Conservation (phyloP, 805 yeast species). For the Metschnikowia peoriensis region DNA sequence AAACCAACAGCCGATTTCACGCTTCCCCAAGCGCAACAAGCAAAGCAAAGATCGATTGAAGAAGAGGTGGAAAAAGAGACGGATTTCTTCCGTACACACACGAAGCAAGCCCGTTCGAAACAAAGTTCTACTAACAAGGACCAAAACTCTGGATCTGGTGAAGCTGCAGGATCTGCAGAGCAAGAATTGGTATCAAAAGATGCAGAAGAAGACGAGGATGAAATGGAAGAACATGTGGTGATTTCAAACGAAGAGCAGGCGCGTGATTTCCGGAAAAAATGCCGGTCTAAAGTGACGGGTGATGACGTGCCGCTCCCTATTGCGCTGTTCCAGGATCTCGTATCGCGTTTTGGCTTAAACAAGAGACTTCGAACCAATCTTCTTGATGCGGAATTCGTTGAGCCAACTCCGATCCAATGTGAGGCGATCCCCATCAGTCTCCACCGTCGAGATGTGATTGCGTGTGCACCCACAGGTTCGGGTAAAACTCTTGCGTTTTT, state of each 20-base stretch:
- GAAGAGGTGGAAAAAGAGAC: conserved; percentile 65
- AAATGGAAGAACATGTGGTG: conserved; percentile 32
- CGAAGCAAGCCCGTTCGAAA: not conserved
- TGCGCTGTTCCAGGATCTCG: conserved; percentile 82
- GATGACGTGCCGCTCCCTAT: conserved; percentile 88
- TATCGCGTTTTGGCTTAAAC: conserved; percentile 64
- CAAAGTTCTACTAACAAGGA: conserved; percentile 17
- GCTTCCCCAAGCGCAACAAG: conserved; percentile 20
- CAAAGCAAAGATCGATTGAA: conserved; percentile 37
- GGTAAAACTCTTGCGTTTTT: conserved; percentile 93
- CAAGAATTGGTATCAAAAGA: conserved; percentile 18
- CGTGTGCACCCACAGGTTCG: conserved; percentile 98
- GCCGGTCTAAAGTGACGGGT: conserved; percentile 74
- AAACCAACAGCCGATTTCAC: conserved; percentile 43
- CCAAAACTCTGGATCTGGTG: conserved; percentile 6
- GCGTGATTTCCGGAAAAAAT: conserved; percentile 51
- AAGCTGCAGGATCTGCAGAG: not conserved
- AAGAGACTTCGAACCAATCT: conserved; percentile 59
- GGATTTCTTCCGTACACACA: conserved; percentile 65
- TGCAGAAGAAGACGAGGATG: conserved; percentile 27
- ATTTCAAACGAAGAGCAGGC: conserved; percentile 63
- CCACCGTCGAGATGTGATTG: conserved; percentile 71
- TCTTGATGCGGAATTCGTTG: conserved; percentile 65
- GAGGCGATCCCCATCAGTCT: conserved; percentile 81
- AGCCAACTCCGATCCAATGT: conserved; percentile 91